Evolutionary conservation across 2,329 filamentous ascomycete genomes (phyloP), one percentile per base, ranked within the genome.

Genomic region (Colletotrichum higginsianum): DNA sequence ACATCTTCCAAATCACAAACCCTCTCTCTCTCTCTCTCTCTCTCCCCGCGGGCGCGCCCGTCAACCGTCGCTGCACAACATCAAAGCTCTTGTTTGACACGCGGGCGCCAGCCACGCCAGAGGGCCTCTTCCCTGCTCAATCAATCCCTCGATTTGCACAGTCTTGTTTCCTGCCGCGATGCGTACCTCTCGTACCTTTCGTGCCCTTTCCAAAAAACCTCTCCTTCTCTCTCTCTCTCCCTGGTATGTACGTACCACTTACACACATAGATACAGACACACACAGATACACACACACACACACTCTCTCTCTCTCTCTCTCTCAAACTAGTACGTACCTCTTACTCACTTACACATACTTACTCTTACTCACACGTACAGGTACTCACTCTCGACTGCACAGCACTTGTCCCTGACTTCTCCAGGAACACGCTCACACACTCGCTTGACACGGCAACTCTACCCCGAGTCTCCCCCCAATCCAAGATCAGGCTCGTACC

Each of bases 1-100:
- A 70, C 66, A 70, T 66, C 70, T 72, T 70, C 61, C 66, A 71
- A 69, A 65, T 72, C 60, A 70, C 60, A 66, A 64, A 47, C 66
- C 5, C 26, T 30, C 26, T 5, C 26, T 30, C 26, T 5, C 26
- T 5, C 26, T 30, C 26, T 5, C 26, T 30, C 26, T 5, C 26
- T 5, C 26, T 5, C 26, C 26, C 30, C 30, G 30, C 30, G 30
- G 30, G 66, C 66, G 26, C 60, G 26, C 44, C 68, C 58, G 52
- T 40, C 57, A 52, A 58, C 65, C 68, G 68, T 63, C 68, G 40
- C 7, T 30, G 30, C 30, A 30, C 68, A 68, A 57, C 46, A 60
- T 63, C 68, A 68, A 63, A 71, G 58, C 68, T 58, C 46, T 60
- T 26, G 47, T 13, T 58, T 68, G 68, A 68, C 64, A 68, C 58